These are phyloP conservation scores for Pseudogymnoascus sp. DNA, from an alignment of 2,329 filamentous ascomycete species.

Conservation along the genomic window DNA sequence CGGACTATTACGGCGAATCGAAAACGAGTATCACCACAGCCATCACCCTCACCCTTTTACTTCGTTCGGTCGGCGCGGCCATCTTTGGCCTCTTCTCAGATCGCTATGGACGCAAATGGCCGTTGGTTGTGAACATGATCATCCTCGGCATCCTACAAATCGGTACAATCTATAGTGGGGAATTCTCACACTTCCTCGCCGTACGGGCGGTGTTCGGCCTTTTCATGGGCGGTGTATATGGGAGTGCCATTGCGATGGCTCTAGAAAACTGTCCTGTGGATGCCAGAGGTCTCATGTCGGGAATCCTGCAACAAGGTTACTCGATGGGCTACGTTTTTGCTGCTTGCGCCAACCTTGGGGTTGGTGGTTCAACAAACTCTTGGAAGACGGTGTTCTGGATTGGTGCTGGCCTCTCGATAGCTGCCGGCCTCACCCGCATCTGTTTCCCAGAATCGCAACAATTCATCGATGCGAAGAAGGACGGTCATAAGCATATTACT, in stretches of 20 bases:
- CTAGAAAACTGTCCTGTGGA: constrained; percentile 48
- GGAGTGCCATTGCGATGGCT: constrained; percentile 70
- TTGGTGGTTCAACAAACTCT: constrained; percentile 54
- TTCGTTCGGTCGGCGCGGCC: constrained; percentile 68
- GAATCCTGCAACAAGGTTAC: constrained; percentile 75
- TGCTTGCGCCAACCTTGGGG: constrained; percentile 66
- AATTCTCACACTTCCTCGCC: constrained; percentile 51
- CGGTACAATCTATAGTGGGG: constrained; percentile 63
- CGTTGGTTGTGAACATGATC: constrained; percentile 75
- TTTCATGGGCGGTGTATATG: constrained; percentile 74
- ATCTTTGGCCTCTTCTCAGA: constrained; percentile 71
- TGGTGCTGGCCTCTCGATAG: constrained; percentile 60
- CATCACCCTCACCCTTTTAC: constrained; percentile 46
- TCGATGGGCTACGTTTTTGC: constrained; percentile 71
- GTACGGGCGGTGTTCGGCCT: constrained; percentile 69
- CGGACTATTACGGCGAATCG: constrained; percentile 36
- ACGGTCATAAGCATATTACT: constrained; percentile 44
- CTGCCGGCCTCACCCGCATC: constrained; percentile 60
- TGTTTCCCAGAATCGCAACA: constrained; percentile 69
- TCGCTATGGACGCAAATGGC: constrained; percentile 74
- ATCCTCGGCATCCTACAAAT: constrained; percentile 61
- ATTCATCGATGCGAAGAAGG: constrained; percentile 63
- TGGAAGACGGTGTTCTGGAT: constrained; percentile 78
- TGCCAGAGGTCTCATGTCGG: constrained; percentile 61
- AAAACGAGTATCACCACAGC: constrained; percentile 38